Evolutionary conservation across 2,329 filamentous ascomycete species (phyloP), one percentile per base, ranked within the genome.

Genomic region (Anisogramma anomala): DNA sequence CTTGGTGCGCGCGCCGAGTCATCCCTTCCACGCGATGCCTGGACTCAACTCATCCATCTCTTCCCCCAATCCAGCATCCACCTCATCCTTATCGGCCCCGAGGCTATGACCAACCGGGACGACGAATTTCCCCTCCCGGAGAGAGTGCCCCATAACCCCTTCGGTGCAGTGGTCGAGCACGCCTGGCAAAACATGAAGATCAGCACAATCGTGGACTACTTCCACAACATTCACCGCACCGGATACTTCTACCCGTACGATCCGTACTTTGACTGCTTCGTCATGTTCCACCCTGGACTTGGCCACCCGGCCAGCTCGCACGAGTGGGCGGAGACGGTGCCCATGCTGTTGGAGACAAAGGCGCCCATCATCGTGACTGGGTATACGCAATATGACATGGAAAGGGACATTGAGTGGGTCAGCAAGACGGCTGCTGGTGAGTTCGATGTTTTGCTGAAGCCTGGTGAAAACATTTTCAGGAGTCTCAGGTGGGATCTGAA

Each of bases 401-500:
- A 93, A 58, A 73, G 91, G 45, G 91, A 98, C 61, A 82, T 94
- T 35, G 77, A 85, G 27, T 95, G 86, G 81, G 84, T 98, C 20
- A 72, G 81, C 57, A 79, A 89, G 56, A 87, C 85, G 48, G 86
- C 84, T 37, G 75, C 75, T 3, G 88, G 88, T 15, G 91, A 98
- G 62, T 89, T 95, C 57, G 91, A 98, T 56, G 69, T 98, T 28
- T 65, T 98, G 45, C 69, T 98, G 54, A 76, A 94, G 61, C 91
- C 93, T 0, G 88, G 87, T 27, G 88, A 96, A 71, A 98, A 98
- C 56, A 72, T 71, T 13, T 98, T 98, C 68, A 75, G 89, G 55
- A 98, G 91, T 65, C 63, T 95, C 58, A 72, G 89, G 54, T 98
- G 93, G 93, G 93, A 98, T 63, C 62, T 98, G 55, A 95, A 98